Percentiles rank a stretch among this genome's conserved stretches.
Evolutionary conservation across 1,139 yeast species (phyloP).

Genomic region (Torulaspora pretoriensis): DNA sequence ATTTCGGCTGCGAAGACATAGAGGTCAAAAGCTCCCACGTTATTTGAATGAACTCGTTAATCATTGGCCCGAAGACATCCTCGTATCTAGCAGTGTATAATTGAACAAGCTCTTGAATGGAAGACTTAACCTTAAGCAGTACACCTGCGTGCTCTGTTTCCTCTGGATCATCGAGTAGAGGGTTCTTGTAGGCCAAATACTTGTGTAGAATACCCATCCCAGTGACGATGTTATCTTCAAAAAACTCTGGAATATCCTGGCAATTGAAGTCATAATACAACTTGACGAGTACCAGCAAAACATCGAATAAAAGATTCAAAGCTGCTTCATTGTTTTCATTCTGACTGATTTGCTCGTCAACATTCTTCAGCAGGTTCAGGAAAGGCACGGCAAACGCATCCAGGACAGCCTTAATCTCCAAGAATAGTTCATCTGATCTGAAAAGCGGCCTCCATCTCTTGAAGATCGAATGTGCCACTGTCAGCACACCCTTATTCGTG

Average conservation of each 20-base stretch:
- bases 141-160: conserved; percentile 70
- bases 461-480: conserved; percentile 93
- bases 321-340: conserved; percentile 45
- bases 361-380: conserved; percentile 56
- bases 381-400: conserved; percentile 84
- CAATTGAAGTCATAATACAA: conserved; percentile 91
- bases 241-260: conserved; percentile 96
- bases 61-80: conserved; percentile 76
- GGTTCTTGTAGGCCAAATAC: conserved; percentile 60
- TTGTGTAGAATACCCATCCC: conserved; percentile 83
- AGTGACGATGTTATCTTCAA: conserved; percentile 77
- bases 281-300: conserved; percentile 65
- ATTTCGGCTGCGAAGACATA: conserved; percentile 67
- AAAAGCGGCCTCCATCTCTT: conserved; percentile 95
- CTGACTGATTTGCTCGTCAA: conserved; percentile 61
- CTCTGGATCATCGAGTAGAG: conserved; percentile 50
- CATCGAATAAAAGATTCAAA: conserved; percentile 58
- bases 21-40: conserved; percentile 75
- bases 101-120: conserved; percentile 79
- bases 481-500: conserved; percentile 77
- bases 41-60: conserved; percentile 73
- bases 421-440: conserved; percentile 82
- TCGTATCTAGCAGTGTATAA: conserved; percentile 87
- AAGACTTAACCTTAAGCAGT: conserved; percentile 69
- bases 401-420: conserved; percentile 82